Conservation (phyloP, 2,329 filamentous ascomycete genomes). For the Chrysoporthe deuterocubensis region DNA sequence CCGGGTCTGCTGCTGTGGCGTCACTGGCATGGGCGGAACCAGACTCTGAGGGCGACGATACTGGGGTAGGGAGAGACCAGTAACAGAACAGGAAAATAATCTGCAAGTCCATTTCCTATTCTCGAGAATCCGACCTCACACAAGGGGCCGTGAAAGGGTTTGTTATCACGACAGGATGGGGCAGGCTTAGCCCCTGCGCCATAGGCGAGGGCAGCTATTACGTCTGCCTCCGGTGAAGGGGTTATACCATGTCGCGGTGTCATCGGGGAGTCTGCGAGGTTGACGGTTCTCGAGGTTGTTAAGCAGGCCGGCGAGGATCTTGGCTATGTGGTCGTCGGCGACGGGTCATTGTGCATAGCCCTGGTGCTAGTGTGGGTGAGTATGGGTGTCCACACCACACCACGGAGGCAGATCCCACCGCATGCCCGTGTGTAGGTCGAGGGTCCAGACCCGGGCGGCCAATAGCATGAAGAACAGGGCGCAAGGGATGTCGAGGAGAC, state of each 20-base stretch:
- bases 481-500: neutral
- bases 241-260: neutral
- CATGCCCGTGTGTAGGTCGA: constrained; percentile 14
- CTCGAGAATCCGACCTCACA: neutral
- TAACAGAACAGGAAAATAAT: constrained; percentile 4
- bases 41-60: constrained; percentile 4
- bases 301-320: neutral
- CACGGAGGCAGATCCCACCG: constrained; percentile 19
- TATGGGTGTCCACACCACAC: constrained; percentile 16
- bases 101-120: neutral
- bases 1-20: constrained; percentile 3
- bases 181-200: neutral
- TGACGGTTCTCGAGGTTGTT: neutral
- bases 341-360: constrained; percentile 9
- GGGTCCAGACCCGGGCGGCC: constrained; percentile 5
- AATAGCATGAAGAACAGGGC: constrained; percentile 3
- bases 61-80: neutral
- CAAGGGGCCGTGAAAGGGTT: neutral
- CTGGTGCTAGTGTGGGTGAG: constrained; percentile 9
- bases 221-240: neutral
- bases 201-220: neutral
- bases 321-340: neutral
- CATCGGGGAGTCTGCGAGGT: neutral
- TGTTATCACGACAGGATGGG: neutral
- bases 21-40: constrained; percentile 14